Evolutionary conservation across 225 moss, liverwort and hornwort genomes (phyloP), one percentile per base, ranked within the genome.

Genomic region (Physcomitrellopsis africana): DNA sequence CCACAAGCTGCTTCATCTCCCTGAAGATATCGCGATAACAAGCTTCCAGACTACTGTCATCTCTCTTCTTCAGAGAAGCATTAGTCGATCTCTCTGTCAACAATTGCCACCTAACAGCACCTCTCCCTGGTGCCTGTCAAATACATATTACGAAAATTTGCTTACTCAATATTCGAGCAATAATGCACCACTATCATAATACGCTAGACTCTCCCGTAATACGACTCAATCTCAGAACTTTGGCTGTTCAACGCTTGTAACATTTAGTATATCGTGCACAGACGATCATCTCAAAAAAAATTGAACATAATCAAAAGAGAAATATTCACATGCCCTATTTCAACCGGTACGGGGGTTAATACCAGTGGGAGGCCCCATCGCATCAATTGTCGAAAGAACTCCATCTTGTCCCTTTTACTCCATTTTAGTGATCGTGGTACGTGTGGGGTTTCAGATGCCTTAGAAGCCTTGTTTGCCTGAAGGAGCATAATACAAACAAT

Each of bases 321-420:
- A 14, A 73, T 24, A 75, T 68, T 32, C 71, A 78, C 51, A 68
- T 75, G 67, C 46, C 45, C 22, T 18, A 45, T 49, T 37, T 61
- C 19, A 54, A 67, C 11, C 20, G 67, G 53, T 48, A 72, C 7
- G 59, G 47, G 4, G 22, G 4, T 61, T 55, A 54, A 69, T 89
- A 89, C 84, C 87, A 92, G 51, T 55, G 92, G 92, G 41, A 85
- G 79, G 56, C 92, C 92, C 92, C 92, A 92, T 77, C 87, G 89
- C 92, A 92, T 92, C 69, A 92, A 69, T 47, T 87, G 87, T 80
- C 87, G 81, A 55, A 92, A 79, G 47, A 88, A 86, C 75, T 92
- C 92, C 74, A 92, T 82, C 77, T 89, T 92, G 74, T 92, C 92
- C 24, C 92, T 82, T 81, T 92, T 92, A 72, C 92, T 92, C 92